Percentiles rank a stretch among this genome's conserved stretches.
These are phyloP conservation scores for Barnettozyma californica DNA, from an alignment of 805 yeast genomes.

Conservation along the genomic window DNA sequence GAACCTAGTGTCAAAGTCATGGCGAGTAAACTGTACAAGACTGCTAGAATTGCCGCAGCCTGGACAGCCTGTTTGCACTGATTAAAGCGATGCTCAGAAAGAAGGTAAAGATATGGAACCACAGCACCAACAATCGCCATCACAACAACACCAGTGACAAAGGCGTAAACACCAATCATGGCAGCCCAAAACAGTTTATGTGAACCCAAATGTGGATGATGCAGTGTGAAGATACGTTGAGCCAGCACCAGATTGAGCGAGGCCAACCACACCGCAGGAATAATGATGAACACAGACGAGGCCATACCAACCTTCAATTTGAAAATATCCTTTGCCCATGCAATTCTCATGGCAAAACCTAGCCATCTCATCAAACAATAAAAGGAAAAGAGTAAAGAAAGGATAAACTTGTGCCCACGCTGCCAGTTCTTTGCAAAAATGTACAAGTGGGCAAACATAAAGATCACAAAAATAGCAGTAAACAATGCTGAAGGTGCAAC, in stretches of 20 bases:
- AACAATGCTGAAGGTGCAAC: slow-evolving; percentile 57
- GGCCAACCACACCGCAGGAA: slow-evolving; percentile 54
- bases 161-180: slow-evolving; percentile 45
- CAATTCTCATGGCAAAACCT: slow-evolving; percentile 54
- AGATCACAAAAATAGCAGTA: slow-evolving; percentile 43
- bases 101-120: slow-evolving; percentile 53
- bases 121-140: slow-evolving; percentile 65
- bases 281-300: slow-evolving; percentile 47
- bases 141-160: slow-evolving; percentile 54
- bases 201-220: slow-evolving; percentile 68
- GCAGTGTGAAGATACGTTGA: slow-evolving; percentile 71
- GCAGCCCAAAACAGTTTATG: slow-evolving; percentile 41
- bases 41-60: slow-evolving; percentile 43
- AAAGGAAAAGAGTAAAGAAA: slow-evolving; percentile 46
- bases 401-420: slow-evolving; percentile 58
- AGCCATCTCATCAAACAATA: slow-evolving; percentile 49
- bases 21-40: slow-evolving; percentile 50
- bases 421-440: slow-evolving; percentile 43
- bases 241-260: slow-evolving; percentile 60
- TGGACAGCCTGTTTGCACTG: slow-evolving; percentile 51
- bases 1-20: slow-evolving; percentile 44
- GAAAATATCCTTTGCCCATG: slow-evolving; percentile 53
- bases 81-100: slow-evolving; percentile 38
- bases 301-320: slow-evolving; percentile 47
- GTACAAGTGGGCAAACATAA: slow-evolving; percentile 40